These are phyloP conservation scores for Chiua sp. DNA, from an alignment of 1,284 basidiomycete genomes.

Conservation along the genomic window DNA sequence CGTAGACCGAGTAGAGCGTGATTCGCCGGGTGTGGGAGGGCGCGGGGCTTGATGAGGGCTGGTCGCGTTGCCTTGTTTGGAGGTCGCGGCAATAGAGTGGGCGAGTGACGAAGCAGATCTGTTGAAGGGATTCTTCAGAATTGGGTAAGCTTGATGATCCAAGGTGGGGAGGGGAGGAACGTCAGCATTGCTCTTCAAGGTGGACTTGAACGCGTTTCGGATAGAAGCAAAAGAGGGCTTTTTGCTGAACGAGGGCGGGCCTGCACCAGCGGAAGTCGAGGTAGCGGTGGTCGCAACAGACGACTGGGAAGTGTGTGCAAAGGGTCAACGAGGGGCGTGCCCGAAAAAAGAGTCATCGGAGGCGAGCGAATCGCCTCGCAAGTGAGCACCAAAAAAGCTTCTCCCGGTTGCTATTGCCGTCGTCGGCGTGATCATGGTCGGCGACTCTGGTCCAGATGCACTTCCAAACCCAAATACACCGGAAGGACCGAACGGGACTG, in stretches of 20 bases:
- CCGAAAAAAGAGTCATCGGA: constrained; percentile 72
- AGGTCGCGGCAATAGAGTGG: constrained; percentile 40
- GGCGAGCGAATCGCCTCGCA: constrained; percentile 75
- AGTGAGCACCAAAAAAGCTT: constrained; percentile 64
- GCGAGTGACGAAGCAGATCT: constrained; percentile 76
- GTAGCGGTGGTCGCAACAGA: constrained; percentile 60
- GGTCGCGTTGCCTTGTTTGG: constrained; percentile 40
- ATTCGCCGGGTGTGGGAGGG: constrained; percentile 67
- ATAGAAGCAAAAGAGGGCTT: constrained; percentile 88
- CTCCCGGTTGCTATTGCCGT: constrained; percentile 59
- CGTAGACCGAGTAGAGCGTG: constrained; percentile 45
- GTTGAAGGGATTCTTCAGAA: constrained; percentile 79
- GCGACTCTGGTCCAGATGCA: constrained; percentile 66
- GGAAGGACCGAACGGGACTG: constrained; percentile 68
- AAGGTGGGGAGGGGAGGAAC: constrained; percentile 70
- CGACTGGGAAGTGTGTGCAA: constrained; percentile 70
- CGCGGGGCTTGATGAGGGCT: constrained; percentile 50
- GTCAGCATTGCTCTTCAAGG: constrained; percentile 56
- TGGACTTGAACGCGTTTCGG: constrained; percentile 86
- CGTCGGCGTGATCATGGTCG: constrained; percentile 48
- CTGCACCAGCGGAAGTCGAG: constrained; percentile 25
- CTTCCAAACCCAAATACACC: constrained; percentile 47
- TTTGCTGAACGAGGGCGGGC: constrained; percentile 66
- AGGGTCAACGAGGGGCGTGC: constrained; percentile 56
- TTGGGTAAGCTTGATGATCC: constrained; percentile 69